Base-by-base conservation (phyloP, 805 yeast genomes). In the Vanderwaltozyma polyspora region DNA sequence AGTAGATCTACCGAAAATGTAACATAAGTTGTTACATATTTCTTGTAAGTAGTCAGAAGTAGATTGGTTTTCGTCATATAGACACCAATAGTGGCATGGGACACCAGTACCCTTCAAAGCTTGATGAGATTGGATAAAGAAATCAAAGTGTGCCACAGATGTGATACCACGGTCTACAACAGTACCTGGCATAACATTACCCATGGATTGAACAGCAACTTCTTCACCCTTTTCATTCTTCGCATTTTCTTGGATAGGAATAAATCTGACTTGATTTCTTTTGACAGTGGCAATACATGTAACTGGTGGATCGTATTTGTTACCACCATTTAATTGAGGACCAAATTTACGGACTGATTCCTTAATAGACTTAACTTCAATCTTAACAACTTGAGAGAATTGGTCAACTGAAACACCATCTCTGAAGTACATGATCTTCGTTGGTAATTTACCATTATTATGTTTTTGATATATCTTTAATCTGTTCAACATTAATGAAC, bases 351-450 rank as follows among this genome's bases (percentile, higher is more conserved):
- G 41, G 12, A 45, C 24, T 12, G 45, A 41, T 19, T 38, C 40
- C 33, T 45, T 47, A 29, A 47, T 21, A 26, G 38, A 34, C 27
- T 31, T 47, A 22, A 47, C 44, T 40, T 47, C 51, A 25, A 43
- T 35, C 16, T 45, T 34, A 15, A 47, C 48, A 26, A 47, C 40
- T 29, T 45, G 42, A 25, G 39, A 33, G 15, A 47, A 42, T 39
- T 47, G 49, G 8, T 44, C 38, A 30, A 45, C 51, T 28, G 51
- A 47, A 11, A 45, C 43, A 40, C 51, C 49, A 40, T 47, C 49
- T 43, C 49, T 47, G 36, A 41, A 47, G 28, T 40, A 45, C 23
- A 47, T 13, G 15, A 47, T 37, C 38, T 39, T 45, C 32, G 49
- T 41, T 11, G 51, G 51, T 28, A 47, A 35, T 29, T 47, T 43